Evolutionary conservation across 2,329 filamentous ascomycete species (phyloP).

Genomic region (Botrytis pseudocinerea): DNA sequence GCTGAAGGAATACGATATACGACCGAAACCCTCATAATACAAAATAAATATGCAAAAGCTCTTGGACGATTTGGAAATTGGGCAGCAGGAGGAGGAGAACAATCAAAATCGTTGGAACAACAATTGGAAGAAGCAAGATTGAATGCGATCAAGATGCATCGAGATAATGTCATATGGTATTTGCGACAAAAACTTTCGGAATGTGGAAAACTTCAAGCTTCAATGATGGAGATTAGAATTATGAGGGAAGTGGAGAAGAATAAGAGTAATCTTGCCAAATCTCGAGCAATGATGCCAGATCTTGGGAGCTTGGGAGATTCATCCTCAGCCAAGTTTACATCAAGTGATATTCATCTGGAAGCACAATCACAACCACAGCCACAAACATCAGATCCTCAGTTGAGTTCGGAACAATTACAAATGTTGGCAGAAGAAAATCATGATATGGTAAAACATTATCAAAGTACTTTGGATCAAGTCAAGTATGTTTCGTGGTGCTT

Average conservation of each 20-base stretch:
- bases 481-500: conserved; percentile 57
- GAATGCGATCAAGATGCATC: conserved; percentile 65
- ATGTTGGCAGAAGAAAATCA: conserved; percentile 93
- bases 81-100: conserved; percentile 64
- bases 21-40: conserved; percentile 68
- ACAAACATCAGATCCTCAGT: conserved; percentile 33
- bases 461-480: conserved; percentile 91
- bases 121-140: conserved; percentile 68
- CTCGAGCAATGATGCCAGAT: conserved; percentile 44
- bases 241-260: conserved; percentile 85
- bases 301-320: conserved; percentile 35
- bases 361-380: conserved; percentile 35
- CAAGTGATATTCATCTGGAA: conserved; percentile 30
- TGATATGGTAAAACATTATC: conserved; percentile 89
- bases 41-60: conserved; percentile 66
- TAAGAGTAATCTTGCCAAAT: conserved; percentile 79
- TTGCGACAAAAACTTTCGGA: conserved; percentile 73
- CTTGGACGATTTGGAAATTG: conserved; percentile 64
- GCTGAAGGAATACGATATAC: conserved; percentile 81
- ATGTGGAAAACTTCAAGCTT: conserved; percentile 75
- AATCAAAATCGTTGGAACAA: conserved; percentile 65
- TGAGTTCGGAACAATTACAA: conserved; percentile 84
- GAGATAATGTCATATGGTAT: conserved; percentile 83
- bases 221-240: conserved; percentile 90
- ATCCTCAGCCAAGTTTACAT: conserved; percentile 28